These are phyloP conservation scores for Talaromyces pinophilus DNA, from an alignment of 2,329 filamentous ascomycete genomes.

Conservation along the genomic window DNA sequence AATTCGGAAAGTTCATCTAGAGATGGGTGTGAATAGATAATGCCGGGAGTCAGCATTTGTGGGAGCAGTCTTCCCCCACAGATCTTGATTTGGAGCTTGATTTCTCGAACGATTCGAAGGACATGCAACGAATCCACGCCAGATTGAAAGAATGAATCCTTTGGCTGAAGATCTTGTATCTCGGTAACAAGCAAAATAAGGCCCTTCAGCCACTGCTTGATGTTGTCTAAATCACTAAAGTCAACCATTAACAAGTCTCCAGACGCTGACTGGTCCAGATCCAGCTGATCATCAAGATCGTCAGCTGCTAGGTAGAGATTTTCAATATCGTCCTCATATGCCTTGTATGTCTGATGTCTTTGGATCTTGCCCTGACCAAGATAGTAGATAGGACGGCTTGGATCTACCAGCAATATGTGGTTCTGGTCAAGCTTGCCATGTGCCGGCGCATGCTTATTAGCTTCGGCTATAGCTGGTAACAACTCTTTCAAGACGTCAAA, in stretches of 20 bases:
- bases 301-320: neutral
- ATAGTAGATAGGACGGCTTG: neutral
- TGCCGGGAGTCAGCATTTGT: neutral
- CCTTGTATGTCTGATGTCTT: neutral
- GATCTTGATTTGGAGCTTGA: neutral
- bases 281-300: neutral
- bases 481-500: neutral
- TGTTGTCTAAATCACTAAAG: neutral
- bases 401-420: neutral
- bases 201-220: neutral
- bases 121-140: neutral
- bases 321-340: neutral
- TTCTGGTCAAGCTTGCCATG: neutral
- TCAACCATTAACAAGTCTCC: neutral
- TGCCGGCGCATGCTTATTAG: neutral
- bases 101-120: neutral
- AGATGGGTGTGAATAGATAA: neutral
- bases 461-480: neutral
- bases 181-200: neutral
- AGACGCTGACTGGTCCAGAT: neutral
- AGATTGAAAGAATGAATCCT: neutral
- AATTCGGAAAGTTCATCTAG: neutral
- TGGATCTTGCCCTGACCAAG: neutral
- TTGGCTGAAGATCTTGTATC: neutral
- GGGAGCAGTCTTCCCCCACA: neutral